Evolutionary conservation across 192 early-diverging fungal genomes (phyloP), one percentile per base, ranked within the genome.

Genomic region (Entomortierella parvispora): DNA sequence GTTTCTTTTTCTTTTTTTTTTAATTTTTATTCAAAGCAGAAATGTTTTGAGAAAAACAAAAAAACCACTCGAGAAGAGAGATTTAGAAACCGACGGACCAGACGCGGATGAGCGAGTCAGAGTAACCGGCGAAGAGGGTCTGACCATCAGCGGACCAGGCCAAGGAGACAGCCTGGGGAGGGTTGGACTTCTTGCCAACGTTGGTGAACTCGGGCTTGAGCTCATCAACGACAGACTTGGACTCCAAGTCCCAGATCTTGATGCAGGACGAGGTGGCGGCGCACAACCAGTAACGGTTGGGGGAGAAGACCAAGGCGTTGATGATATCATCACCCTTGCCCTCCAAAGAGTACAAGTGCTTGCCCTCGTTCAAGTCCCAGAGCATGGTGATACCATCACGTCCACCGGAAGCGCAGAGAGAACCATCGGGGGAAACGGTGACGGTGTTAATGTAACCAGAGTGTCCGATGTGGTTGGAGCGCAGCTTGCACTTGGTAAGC

Each of bases 241-340:
- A 93, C 89, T 99, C 95, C 68, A 99, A 86, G 84, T 99, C 97
- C 96, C 96, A 99, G 90, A 99, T 96, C 93, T 96, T 97, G 92
- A 99, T 97, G 85, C 90, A 90, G 67, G 87, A 87, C 69, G 86
- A 85, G 71, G 96, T 97, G 82, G 97, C 97, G 81, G 96, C 97
- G 90, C 95, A 97, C 82, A 99, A 90, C 97, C 97, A 99, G 95
- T 99, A 99, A 62, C 96, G 90, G 95, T 99, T 98, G 82, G 97
- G 97, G 75, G 96, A 97, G 93, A 99, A 99, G 74, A 92, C 91
- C 56, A 99, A 89, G 68, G 96, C 91, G 90, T 99, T 94, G 93
- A 99, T 95, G 81, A 90, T 86, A 84, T 93, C 92, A 62, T 91
- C 94, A 80, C 95, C 96, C 71, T 75, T 75, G 34, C 71, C 71